Conservation (phyloP, 306 rosid genomes). For the Amphicarpaea edgeworthii region DNA sequence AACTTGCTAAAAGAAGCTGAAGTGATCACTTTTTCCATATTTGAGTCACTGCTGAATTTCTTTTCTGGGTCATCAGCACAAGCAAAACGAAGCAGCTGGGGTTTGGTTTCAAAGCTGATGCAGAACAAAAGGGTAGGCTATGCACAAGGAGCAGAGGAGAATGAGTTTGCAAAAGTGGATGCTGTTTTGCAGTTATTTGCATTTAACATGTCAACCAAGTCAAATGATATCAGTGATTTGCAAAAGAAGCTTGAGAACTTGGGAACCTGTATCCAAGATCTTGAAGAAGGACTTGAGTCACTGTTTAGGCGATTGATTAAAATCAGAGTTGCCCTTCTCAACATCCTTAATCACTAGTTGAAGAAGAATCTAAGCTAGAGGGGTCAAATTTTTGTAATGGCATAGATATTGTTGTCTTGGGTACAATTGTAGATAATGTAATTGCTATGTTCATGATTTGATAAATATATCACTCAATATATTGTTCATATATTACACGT, state of each 20-base stretch:
- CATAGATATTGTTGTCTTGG: conserved; percentile 25
- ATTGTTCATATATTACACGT: conserved; percentile 18
- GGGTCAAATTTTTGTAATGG: conserved; percentile 38
- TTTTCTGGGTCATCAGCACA: conserved; percentile 46
- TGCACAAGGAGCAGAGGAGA: conserved; percentile 26
- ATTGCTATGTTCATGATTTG: conserved; percentile 1
- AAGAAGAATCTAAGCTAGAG: conserved; percentile 16
- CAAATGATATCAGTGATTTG: conserved; percentile 24
- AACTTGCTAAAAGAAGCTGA: conserved; percentile 45
- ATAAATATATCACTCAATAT: conserved; percentile 7
- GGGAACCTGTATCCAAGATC: conserved; percentile 42
- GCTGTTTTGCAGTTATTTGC: conserved; percentile 36
- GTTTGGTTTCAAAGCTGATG: conserved; percentile 46
- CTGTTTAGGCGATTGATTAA: conserved; percentile 48
- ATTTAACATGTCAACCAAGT: conserved; percentile 31
- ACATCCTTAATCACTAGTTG: conserved; percentile 46
- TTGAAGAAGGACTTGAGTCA: conserved; percentile 47
- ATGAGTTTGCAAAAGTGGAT: conserved; percentile 49
- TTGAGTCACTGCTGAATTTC: conserved; percentile 50
- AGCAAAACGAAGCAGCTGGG: conserved; percentile 44
- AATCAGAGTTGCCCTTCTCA: conserved; percentile 49
- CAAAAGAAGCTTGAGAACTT: conserved; percentile 36
- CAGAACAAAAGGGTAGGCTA: conserved; percentile 31
- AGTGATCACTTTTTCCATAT: conserved; percentile 38
- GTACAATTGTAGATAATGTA: conserved; percentile 39